Evolutionary conservation across 768 basidiomycete genomes (phyloP), one percentile per base, ranked within the genome.

Genomic region (Termitomyces heimii): DNA sequence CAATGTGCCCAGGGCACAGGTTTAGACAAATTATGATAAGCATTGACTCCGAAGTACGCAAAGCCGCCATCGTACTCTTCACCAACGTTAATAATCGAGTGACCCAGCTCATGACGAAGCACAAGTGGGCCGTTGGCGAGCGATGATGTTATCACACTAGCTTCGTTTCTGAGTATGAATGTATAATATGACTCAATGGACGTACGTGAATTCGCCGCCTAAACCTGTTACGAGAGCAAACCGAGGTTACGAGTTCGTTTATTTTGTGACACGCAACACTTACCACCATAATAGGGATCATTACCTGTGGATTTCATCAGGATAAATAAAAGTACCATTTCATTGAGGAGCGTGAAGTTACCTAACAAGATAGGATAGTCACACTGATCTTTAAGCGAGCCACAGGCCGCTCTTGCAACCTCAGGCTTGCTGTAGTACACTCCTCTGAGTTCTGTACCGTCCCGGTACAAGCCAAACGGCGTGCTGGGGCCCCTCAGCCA

Each of bases 61-160:
- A 70, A 82, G 4, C 88, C 89, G 13, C 89, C 89, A 61, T 92
- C 90, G 65, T 92, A 91, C 71, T 91, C 89, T 70, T 92, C 90
- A 4, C 90, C 90, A 20, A 89, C 84, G 7, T 82, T 73, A 62
- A 91, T 88, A 48, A 91, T 82, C 24, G 87, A 89, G 70, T 92
- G 89, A 0, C 89, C 89, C 1, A 91, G 80, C 68, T 91, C 89
- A 63, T 90, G 89, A 6, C 88, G 80, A 31, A 92, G 77, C 6
- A 91, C 87, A 20, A 88, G 77, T 18, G 88, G 81, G 0, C 89
- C 89, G 54, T 91, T 92, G 13, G 82, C 76, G 20, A 81, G 68
- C 1, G 89, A 92, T 1, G 89, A 82, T 10, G 90, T 92, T 55
- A 88, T 83, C 4, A 88, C 85, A 3, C 89, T 90, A 26, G 22